These are phyloP conservation scores for Plenodomus lindquistii DNA, from an alignment of 2,329 filamentous ascomycete species.

Conservation along the genomic window DNA sequence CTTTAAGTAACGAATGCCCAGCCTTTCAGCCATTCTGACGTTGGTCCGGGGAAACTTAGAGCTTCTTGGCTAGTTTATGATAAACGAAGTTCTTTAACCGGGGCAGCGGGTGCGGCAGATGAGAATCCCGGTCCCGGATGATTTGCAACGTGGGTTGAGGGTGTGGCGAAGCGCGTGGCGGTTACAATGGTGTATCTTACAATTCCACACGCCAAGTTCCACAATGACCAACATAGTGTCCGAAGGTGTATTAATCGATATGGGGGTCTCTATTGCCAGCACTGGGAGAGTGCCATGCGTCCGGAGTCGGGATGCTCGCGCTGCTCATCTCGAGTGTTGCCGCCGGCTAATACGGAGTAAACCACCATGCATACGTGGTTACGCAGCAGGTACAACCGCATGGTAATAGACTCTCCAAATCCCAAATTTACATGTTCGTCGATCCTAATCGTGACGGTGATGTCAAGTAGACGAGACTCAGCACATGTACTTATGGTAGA, in stretches of 20 bases:
- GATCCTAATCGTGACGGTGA: too few species aligned
- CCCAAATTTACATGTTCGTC: not conserved
- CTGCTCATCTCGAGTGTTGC: slow-evolving; percentile 10
- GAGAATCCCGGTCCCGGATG: slow-evolving; percentile 1
- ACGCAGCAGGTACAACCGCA: not conserved
- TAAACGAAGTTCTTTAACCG: slow-evolving; percentile 27
- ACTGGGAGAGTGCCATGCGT: slow-evolving; percentile 13
- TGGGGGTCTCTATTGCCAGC: not conserved
- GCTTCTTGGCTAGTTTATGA: slow-evolving; percentile 35
- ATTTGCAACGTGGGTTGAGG: not conserved
- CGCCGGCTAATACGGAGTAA: slow-evolving; percentile 26
- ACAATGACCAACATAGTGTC: not conserved
- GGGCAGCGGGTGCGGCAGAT: slow-evolving; percentile 10
- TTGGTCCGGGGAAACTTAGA: slow-evolving; percentile 16
- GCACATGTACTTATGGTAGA: too few species aligned
- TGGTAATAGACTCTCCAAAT: not conserved
- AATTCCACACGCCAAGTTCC: not conserved
- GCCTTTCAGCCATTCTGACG: slow-evolving; percentile 1
- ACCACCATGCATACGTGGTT: not conserved
- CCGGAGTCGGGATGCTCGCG: slow-evolving; percentile 10
- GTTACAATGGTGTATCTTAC: not conserved
- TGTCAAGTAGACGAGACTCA: too few species aligned
- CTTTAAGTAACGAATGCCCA: slow-evolving; percentile 22
- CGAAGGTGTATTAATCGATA: not conserved
- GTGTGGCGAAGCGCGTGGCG: not conserved